Percentiles rank a stretch among this genome's conserved stretches.
Conservation (phyloP, 2,329 filamentous ascomycete genomes). For the Zasmidium cellare region DNA sequence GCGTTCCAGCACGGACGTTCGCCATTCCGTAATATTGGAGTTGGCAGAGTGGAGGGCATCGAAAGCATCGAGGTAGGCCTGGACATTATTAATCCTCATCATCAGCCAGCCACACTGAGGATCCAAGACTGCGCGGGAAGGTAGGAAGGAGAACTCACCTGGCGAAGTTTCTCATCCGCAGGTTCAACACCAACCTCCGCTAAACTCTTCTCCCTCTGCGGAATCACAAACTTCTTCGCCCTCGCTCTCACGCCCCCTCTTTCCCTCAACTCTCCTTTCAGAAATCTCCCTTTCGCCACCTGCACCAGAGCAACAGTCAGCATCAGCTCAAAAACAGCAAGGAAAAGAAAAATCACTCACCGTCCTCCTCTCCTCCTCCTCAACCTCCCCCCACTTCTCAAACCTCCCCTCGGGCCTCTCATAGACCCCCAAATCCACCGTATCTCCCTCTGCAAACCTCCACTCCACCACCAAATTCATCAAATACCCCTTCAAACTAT, state of each 20-base stretch:
- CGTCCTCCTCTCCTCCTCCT: background rate
- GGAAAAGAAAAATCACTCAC: background rate
- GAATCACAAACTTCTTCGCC: background rate
- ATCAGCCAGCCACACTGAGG: background rate
- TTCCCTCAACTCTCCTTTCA: background rate
- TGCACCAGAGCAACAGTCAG: background rate
- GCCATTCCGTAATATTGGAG: conserved; percentile 4
- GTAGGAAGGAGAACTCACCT: background rate
- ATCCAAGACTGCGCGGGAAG: too few species aligned
- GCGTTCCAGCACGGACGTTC: conserved; percentile 14
- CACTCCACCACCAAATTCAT: background rate
- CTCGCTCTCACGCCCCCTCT: background rate
- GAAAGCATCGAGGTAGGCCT: conserved; percentile 7
- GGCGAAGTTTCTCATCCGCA: background rate
- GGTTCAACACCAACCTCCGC: too few species aligned
- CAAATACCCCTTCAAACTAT: background rate
- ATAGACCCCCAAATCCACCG: background rate
- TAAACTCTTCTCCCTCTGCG: background rate
- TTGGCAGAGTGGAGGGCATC: conserved; percentile 5
- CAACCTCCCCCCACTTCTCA: background rate
- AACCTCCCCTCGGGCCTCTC: background rate
- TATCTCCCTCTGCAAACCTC: background rate
- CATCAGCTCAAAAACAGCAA: background rate
- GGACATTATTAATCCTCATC: background rate
- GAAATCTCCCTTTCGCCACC: background rate